A percentile compares a stretch with the other conserved stretches of the same genome.
Conservation (phyloP, 306 rosid species). For the Carpinus fangiana region DNA sequence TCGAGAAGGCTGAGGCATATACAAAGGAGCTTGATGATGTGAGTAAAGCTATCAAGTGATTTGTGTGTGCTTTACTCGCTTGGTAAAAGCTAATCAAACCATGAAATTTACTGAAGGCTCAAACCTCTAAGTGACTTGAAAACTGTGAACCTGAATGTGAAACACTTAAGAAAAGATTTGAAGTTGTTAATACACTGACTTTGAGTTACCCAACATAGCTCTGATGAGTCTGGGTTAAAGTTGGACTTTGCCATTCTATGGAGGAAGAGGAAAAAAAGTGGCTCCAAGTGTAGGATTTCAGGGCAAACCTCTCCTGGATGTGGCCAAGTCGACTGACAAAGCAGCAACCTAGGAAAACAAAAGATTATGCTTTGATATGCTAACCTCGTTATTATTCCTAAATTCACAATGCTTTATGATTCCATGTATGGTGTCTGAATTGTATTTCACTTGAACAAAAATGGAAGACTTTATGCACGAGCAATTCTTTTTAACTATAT, state of each 20-base stretch:
- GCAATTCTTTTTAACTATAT: background rate
- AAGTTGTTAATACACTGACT: background rate
- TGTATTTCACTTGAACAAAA: background rate
- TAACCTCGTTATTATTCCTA: background rate
- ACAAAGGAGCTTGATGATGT: constrained; percentile 85
- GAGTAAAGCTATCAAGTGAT: constrained; percentile 43
- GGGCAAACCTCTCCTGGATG: background rate
- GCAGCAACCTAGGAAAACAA: background rate
- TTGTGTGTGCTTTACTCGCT: background rate
- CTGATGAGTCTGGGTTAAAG: background rate
- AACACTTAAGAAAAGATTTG: background rate
- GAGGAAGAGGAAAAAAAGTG: background rate
- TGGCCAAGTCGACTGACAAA: background rate
- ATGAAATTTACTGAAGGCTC: background rate
- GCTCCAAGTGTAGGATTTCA: background rate
- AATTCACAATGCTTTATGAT: background rate
- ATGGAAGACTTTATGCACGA: background rate
- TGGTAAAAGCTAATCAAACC: constrained; percentile 10
- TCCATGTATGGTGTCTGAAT: background rate
- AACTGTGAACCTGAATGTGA: constrained; percentile 1
- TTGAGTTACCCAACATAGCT: background rate
- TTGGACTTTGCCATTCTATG: background rate
- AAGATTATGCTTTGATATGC: background rate
- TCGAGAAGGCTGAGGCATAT: constrained; percentile 82
- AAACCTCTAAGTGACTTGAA: background rate